Evolutionary conservation across 176 grass and related monocot species (phyloP).

Genomic region (Aegilops longissima): DNA sequence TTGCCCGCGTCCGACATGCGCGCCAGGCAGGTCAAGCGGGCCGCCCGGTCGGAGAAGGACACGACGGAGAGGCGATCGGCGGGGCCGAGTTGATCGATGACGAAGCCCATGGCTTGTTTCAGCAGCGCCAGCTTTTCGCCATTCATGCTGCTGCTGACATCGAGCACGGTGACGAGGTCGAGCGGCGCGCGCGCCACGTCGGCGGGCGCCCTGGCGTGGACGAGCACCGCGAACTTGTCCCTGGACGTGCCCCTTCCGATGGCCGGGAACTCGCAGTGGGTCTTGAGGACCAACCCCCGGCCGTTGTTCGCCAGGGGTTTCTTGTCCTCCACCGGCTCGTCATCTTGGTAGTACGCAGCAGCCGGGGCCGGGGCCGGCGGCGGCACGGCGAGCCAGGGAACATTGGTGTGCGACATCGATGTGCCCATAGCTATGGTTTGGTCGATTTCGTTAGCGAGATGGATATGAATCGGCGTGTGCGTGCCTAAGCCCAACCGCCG

Average conservation of each 20-base stretch:
- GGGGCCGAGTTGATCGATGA: conserved; percentile 63
- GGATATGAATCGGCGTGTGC: background rate
- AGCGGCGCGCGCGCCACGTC: background rate
- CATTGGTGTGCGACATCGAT: background rate
- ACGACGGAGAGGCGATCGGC: conserved; percentile 66
- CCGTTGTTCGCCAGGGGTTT: background rate
- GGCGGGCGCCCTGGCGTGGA: conserved; percentile 54
- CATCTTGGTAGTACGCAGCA: background rate
- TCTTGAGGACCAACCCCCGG: conserved; percentile 13
- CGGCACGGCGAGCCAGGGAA: background rate
- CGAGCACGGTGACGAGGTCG: background rate
- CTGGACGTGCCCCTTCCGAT: conserved; percentile 20
- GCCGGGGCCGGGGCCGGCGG: no score
- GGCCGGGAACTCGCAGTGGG: conserved; percentile 44
- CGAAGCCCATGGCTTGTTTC: conserved; percentile 34
- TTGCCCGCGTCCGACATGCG: conserved; percentile 38
- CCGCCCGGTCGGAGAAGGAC: background rate
- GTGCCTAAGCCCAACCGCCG: background rate
- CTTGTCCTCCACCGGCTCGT: background rate
- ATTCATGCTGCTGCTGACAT: background rate
- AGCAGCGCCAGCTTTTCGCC: background rate
- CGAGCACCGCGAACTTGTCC: conserved; percentile 50
- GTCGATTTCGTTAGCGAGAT: background rate
- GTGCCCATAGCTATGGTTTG: background rate
- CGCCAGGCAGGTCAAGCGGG: conserved; percentile 35